A percentile compares a stretch with the other conserved stretches of the same genome.
phyloP scores from a whole-genome alignment of 768 basidiomycete species.

The Suillus variegatus region DNA sequence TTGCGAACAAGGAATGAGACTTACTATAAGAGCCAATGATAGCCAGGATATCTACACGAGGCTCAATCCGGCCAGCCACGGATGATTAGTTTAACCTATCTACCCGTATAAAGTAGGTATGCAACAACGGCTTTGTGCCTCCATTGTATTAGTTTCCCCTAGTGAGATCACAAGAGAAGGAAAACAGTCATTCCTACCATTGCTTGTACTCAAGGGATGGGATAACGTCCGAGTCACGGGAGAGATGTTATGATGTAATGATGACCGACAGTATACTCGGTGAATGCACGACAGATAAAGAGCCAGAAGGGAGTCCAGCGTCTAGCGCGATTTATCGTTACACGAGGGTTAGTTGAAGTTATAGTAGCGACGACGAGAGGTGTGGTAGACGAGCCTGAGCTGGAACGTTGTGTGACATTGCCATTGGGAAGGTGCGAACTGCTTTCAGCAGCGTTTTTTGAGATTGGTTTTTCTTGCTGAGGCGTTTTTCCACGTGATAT shows the following conservation, averaged over 20 bases:
- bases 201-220: not conserved
- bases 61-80: slow-evolving; percentile 78
- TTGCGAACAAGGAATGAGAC: slow-evolving; percentile 3
- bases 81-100: slow-evolving; percentile 79
- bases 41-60: slow-evolving; percentile 57
- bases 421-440: no score
- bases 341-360: not conserved
- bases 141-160: not conserved
- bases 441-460: no score
- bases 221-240: not conserved
- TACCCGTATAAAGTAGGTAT: slow-evolving; percentile 44
- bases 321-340: not conserved
- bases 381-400: no score
- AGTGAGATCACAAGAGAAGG: not conserved
- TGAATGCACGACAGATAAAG: not conserved
- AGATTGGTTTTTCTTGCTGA: no score
- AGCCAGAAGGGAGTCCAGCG: not conserved
- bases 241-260: not conserved
- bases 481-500: no score
- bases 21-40: not conserved
- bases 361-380: no score
- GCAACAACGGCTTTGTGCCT: not conserved
- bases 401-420: no score
- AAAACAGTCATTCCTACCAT: not conserved
- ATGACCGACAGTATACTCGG: not conserved